A percentile compares a stretch with the other conserved stretches of the same genome.
phyloP scores from a whole-genome alignment of 2,329 filamentous ascomycete genomes.

The Coniochaeta ligniaria region DNA sequence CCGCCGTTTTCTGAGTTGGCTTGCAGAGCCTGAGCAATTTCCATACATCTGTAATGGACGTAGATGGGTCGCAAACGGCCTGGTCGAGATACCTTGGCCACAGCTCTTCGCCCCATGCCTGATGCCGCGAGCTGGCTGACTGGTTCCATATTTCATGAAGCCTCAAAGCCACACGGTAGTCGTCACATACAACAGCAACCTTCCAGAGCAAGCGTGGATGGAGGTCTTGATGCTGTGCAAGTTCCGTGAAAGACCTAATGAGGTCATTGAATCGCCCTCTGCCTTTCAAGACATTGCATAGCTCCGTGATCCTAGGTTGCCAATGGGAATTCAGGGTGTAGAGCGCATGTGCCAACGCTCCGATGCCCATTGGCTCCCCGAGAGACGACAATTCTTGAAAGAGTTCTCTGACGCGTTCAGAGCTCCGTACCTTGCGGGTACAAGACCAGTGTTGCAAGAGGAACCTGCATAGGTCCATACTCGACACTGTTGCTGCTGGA shows the following conservation, averaged over 20 bases:
- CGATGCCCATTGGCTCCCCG: neutral
- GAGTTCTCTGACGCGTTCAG: neutral
- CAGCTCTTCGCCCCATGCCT: conserved; percentile 8
- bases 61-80: neutral
- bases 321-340: neutral
- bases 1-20: conserved; percentile 5
- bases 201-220: conserved; percentile 9
- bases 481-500: neutral
- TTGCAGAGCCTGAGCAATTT: neutral
- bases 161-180: conserved; percentile 10
- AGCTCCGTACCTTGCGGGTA: neutral
- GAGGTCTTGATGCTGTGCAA: neutral
- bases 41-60: neutral
- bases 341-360: neutral
- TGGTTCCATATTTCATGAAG: conserved; percentile 11
- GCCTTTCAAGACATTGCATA: neutral
- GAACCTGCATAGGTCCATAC: neutral
- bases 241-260: neutral
- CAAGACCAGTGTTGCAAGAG: neutral
- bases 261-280: neutral
- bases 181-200: conserved; percentile 13
- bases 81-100: conserved; percentile 1
- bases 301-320: neutral
- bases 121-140: neutral
- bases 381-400: neutral